Percentiles rank a stretch among this genome's conserved stretches.
phyloP scores from a whole-genome alignment of 2,329 filamentous ascomycete genomes.

The Fusarium heterosporum region DNA sequence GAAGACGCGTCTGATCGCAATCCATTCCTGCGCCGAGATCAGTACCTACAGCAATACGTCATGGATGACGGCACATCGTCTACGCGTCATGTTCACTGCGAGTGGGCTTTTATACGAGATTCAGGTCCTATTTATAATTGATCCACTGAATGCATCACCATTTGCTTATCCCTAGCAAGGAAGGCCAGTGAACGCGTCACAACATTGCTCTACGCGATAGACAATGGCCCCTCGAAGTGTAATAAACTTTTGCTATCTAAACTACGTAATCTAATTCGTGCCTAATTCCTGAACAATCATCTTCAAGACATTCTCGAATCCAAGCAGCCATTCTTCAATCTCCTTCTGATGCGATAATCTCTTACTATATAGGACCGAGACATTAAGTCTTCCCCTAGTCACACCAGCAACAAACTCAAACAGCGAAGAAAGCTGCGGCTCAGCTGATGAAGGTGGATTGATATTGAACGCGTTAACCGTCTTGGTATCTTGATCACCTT shows the following conservation, averaged over 20 bases:
- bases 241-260: neutral
- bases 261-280: neutral
- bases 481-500: neutral
- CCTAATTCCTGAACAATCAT: neutral
- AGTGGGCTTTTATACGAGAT: neutral
- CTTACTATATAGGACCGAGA: constrained; percentile 17
- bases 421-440: neutral
- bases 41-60: no score
- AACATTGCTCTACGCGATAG: neutral
- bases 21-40: no score
- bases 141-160: neutral
- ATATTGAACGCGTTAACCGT: neutral
- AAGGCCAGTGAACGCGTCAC: no score
- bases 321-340: constrained; percentile 4
- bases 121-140: no score
- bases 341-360: constrained; percentile 1
- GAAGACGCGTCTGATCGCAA: no score
- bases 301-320: constrained; percentile 2
- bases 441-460: constrained; percentile 1
- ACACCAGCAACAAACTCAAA: constrained; percentile 21
- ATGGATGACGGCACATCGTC: neutral
- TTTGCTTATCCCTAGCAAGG: neutral
- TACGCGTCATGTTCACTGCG: neutral
- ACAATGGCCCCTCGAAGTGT: neutral
- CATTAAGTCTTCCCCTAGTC: neutral